Evolutionary conservation across 2,329 filamentous ascomycete species (phyloP).

Genomic region (Talaromyces sp.): DNA sequence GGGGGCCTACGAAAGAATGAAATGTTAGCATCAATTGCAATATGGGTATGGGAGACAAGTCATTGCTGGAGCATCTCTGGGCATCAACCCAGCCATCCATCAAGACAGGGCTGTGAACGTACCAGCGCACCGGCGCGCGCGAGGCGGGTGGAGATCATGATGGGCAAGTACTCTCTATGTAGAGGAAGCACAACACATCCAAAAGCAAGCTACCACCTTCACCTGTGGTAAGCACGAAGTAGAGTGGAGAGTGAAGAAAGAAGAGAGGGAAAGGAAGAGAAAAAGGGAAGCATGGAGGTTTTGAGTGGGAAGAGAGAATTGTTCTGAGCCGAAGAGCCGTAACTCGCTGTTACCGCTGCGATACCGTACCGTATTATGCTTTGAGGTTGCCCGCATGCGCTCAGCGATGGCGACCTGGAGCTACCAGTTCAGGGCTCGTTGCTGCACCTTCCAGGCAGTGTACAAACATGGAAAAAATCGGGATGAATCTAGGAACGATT

Average conservation of each 20-base stretch:
- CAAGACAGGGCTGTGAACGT: slow-evolving; percentile 30
- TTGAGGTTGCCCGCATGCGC: slow-evolving; percentile 4
- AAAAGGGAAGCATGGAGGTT: slow-evolving; percentile 45
- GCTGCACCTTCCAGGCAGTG: background rate
- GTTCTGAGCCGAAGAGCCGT: slow-evolving; percentile 44
- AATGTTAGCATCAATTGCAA: slow-evolving; percentile 26
- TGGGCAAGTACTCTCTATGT: slow-evolving; percentile 43
- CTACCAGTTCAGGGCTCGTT: background rate
- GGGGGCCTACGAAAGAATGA: slow-evolving; percentile 39
- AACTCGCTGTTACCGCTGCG: slow-evolving; percentile 41
- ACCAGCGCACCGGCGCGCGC: slow-evolving; percentile 53
- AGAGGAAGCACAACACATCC: slow-evolving; percentile 43
- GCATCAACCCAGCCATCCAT: slow-evolving; percentile 9
- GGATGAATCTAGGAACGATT: background rate
- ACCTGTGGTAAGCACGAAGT: slow-evolving; percentile 30
- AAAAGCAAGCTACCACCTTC: slow-evolving; percentile 42
- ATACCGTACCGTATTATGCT: slow-evolving; percentile 27
- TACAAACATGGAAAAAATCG: background rate
- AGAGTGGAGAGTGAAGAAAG: slow-evolving; percentile 41
- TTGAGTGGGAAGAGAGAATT: slow-evolving; percentile 38
- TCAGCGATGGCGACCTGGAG: background rate
- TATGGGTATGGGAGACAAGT: background rate
- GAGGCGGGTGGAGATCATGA: slow-evolving; percentile 52
- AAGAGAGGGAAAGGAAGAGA: slow-evolving; percentile 39
- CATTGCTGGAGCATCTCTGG: no score